phyloP scores from a whole-genome alignment of 2,329 filamentous ascomycete species.

The Pestalotiopsis sp. region DNA sequence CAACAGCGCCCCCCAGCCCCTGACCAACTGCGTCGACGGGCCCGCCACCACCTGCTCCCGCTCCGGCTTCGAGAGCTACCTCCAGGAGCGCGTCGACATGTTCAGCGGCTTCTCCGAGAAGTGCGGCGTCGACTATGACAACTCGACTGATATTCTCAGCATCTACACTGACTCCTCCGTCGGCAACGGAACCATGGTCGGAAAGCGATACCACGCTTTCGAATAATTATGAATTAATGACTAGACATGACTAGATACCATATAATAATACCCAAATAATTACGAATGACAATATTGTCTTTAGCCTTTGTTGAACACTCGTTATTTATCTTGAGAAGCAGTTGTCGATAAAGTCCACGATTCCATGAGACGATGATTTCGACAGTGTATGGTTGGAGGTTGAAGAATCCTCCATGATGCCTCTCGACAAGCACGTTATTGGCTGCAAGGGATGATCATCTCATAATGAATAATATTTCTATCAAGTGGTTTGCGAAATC shows the following conservation, averaged over 20 bases:
- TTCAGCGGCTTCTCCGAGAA: slow-evolving; percentile 43
- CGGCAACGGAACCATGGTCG: slow-evolving; percentile 32
- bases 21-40: slow-evolving; percentile 45
- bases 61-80: slow-evolving; percentile 39
- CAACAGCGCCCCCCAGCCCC: slow-evolving; percentile 44
- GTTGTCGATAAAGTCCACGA: too few relatives aligned
- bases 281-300: not conserved
- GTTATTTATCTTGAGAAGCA: too few relatives aligned
- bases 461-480: not conserved
- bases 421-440: too few relatives aligned
- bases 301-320: too few relatives aligned
- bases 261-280: not conserved
- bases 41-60: slow-evolving; percentile 47
- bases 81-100: slow-evolving; percentile 38
- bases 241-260: slow-evolving; percentile 7
- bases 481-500: not conserved
- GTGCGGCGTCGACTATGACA: slow-evolving; percentile 36
- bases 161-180: slow-evolving; percentile 28
- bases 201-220: slow-evolving; percentile 29
- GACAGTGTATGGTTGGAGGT: too few relatives aligned
- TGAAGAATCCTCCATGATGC: too few relatives aligned
- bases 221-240: slow-evolving; percentile 8
- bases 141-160: slow-evolving; percentile 30
- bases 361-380: too few relatives aligned
- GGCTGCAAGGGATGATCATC: too few relatives aligned